Evolutionary conservation across 345 rosid genomes (phyloP).

Genomic region (Syzygium grande): DNA sequence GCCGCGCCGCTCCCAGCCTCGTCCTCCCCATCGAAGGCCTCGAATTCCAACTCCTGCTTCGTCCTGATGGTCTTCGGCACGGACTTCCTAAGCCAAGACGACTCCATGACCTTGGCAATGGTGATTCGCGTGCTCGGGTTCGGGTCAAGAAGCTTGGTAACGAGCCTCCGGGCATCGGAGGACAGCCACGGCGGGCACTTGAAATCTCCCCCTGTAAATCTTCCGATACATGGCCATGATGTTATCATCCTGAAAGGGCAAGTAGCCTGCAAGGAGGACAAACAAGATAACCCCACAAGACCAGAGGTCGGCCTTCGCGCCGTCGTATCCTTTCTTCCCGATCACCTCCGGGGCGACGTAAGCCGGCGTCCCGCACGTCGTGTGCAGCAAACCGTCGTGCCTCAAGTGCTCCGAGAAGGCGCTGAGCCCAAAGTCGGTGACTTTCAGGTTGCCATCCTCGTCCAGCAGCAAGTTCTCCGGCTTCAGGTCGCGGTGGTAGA

Average conservation of each 20-base stretch:
- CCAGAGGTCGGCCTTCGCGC: constrained; percentile 90
- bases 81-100: constrained; percentile 65
- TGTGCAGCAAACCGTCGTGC: constrained; percentile 72
- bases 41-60: constrained; percentile 23
- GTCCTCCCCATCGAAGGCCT: constrained; percentile 5
- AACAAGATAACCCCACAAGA: constrained; percentile 90
- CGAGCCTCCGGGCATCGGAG: constrained; percentile 59
- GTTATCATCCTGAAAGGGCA: constrained; percentile 84
- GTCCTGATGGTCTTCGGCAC: constrained; percentile 15
- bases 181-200: constrained; percentile 88
- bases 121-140: constrained; percentile 57
- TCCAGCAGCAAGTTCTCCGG: constrained; percentile 81
- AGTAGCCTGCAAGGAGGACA: constrained; percentile 80
- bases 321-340: constrained; percentile 77
- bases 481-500: constrained; percentile 82
- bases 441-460: constrained; percentile 70
- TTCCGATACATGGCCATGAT: constrained; percentile 75
- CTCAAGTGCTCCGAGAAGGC: constrained; percentile 71
- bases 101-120: constrained; percentile 52
- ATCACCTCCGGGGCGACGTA: constrained; percentile 94
- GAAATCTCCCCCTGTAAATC: constrained; percentile 87
- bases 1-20: neutral
- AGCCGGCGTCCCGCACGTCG: constrained; percentile 90
- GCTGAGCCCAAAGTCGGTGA: constrained; percentile 84
- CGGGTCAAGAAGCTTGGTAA: constrained; percentile 84